Evolutionary conservation across 768 basidiomycete species (phyloP).

Genomic region (Termitomyces eurrhizus): DNA sequence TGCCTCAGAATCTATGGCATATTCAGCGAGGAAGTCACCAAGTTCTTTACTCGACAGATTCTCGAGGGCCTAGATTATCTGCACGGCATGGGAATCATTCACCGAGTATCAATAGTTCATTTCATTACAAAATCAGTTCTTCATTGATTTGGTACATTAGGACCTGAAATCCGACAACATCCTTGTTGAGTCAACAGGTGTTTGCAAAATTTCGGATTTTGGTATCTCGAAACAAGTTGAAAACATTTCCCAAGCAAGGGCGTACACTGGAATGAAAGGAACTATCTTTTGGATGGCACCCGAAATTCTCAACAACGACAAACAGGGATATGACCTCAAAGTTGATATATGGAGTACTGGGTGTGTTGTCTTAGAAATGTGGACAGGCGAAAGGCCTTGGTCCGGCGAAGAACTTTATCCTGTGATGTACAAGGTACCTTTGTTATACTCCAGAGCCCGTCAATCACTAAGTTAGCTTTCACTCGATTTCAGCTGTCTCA

Average conservation of each 20-base stretch:
- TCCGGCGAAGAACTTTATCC: constrained; percentile 63
- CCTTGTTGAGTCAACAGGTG: constrained; percentile 76
- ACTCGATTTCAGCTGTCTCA: constrained; percentile 51
- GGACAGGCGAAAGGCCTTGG: constrained; percentile 91
- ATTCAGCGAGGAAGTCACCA: constrained; percentile 82
- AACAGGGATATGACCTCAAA: constrained; percentile 85
- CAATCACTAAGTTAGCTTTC: background rate
- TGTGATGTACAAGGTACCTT: constrained; percentile 70
- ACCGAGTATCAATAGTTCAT: constrained; percentile 48
- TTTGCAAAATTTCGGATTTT: constrained; percentile 95
- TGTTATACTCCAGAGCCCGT: background rate
- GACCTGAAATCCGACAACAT: constrained; percentile 96
- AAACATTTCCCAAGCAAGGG: constrained; percentile 54
- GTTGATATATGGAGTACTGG: constrained; percentile 97
- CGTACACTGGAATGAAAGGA: constrained; percentile 79
- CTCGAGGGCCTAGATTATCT: constrained; percentile 84
- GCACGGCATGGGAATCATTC: constrained; percentile 80
- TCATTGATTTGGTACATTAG: constrained; percentile 29
- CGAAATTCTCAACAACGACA: constrained; percentile 67
- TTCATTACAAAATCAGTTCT: background rate
- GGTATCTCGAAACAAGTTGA: constrained; percentile 92
- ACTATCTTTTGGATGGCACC: constrained; percentile 98
- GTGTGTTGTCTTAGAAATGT: constrained; percentile 94
- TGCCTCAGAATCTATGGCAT: constrained; percentile 74
- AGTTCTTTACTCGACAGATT: constrained; percentile 84